These are phyloP conservation scores for Cordyceps cicadae DNA, from an alignment of 2,329 filamentous ascomycete species.

Conservation along the genomic window DNA sequence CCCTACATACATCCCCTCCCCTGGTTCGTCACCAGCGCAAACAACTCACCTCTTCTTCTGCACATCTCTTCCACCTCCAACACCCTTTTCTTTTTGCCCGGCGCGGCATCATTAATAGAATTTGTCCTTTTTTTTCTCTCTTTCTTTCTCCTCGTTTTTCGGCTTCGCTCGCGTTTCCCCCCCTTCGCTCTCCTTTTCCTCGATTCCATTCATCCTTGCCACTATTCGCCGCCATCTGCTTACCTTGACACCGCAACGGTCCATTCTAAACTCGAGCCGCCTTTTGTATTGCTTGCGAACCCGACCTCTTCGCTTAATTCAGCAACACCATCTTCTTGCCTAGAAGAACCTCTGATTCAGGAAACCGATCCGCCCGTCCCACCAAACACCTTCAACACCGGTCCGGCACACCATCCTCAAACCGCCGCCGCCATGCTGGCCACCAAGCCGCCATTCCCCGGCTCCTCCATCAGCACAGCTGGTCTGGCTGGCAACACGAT, in stretches of 20 bases:
- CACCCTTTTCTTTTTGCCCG: not conserved
- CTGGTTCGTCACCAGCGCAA: not conserved
- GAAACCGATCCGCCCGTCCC: not conserved
- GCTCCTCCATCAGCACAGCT: conserved; percentile 39
- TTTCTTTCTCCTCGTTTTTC: not conserved
- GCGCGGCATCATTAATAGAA: not conserved
- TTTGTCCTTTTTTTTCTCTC: not conserved
- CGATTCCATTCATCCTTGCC: not conserved
- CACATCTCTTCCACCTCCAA: not conserved
- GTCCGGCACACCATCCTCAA: not conserved
- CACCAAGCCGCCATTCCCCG: conserved; percentile 62
- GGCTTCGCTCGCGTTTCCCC: not conserved
- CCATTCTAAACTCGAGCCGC: not conserved
- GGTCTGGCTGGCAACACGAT: conserved; percentile 36
- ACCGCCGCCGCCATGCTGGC: conserved; percentile 53
- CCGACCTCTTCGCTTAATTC: not conserved
- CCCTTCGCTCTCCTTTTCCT: not conserved
- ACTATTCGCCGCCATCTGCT: not conserved
- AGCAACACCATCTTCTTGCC: not conserved
- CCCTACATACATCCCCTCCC: not conserved
- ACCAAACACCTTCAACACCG: not conserved
- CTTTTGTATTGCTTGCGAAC: not conserved
- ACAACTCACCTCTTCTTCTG: not conserved
- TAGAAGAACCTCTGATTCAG: not conserved
- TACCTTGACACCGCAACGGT: not conserved